Conservation (phyloP, 192 early-diverging fungal genomes). For the Spizellomyces punctatus region DNA sequence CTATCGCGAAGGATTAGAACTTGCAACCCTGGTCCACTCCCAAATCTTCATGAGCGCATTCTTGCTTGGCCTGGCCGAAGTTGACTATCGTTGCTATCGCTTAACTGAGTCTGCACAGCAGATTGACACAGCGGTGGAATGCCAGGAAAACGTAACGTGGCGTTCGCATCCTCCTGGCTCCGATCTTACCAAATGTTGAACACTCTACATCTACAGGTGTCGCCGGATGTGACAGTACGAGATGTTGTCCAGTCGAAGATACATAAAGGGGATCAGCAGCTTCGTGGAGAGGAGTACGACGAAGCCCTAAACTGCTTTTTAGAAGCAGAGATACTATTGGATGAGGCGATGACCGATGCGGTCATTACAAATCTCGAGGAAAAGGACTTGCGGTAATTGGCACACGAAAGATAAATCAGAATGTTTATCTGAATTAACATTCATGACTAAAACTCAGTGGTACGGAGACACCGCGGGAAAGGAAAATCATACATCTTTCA, state of each 20-base stretch:
- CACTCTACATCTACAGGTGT: constrained; percentile 5
- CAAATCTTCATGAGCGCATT: constrained; percentile 45
- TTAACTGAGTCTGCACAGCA: constrained; percentile 34
- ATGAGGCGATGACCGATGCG: constrained; percentile 53
- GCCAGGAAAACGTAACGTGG: not conserved
- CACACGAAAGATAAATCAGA: too few species aligned
- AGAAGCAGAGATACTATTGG: constrained; percentile 49
- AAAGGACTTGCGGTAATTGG: constrained; percentile 30
- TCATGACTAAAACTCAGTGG: constrained; percentile 17
- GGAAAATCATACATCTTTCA: constrained; percentile 8
- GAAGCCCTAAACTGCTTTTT: constrained; percentile 53
- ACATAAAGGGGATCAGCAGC: constrained; percentile 52
- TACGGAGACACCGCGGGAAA: constrained; percentile 53
- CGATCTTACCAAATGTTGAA: too few species aligned
- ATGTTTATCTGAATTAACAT: too few species aligned
- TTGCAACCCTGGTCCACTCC: constrained; percentile 49
- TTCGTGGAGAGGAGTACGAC: constrained; percentile 41
- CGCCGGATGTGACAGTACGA: constrained; percentile 32
- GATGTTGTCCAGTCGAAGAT: constrained; percentile 38
- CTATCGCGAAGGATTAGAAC: constrained; percentile 55
- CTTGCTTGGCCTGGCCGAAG: constrained; percentile 50
- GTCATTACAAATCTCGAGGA: constrained; percentile 59
- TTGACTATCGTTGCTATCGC: constrained; percentile 49
- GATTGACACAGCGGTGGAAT: constrained; percentile 8
- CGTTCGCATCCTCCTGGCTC: too few species aligned